Percentiles rank a stretch among this genome's conserved stretches.
Conservation (phyloP, 345 rosid genomes). For the Aurinia saxatilis region DNA sequence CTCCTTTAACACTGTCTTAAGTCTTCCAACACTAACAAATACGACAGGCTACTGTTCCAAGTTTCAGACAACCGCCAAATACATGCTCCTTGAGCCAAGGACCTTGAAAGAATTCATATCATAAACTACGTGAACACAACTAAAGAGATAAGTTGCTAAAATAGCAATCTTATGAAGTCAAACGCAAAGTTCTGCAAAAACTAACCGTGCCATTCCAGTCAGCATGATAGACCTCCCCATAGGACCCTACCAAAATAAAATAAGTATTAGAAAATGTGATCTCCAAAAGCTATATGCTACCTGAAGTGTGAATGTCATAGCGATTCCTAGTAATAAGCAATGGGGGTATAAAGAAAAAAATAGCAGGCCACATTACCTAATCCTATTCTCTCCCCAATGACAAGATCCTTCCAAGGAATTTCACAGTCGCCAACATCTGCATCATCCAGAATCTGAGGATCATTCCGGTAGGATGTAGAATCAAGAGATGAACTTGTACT, state of each 20-base stretch:
- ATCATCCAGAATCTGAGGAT: conserved; percentile 71
- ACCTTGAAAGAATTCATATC: too few relatives aligned
- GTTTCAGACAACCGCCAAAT: neutral
- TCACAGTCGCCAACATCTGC: conserved; percentile 92
- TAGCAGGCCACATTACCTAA: conserved; percentile 51
- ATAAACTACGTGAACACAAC: neutral
- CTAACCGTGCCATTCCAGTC: conserved; percentile 99
- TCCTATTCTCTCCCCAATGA: conserved; percentile 96
- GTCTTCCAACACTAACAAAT: neutral
- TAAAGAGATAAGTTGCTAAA: neutral
- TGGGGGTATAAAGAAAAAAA: neutral
- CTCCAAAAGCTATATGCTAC: conserved; percentile 7
- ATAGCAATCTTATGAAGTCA: conserved; percentile 7
- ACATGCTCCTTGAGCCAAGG: neutral
- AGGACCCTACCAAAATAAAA: conserved; percentile 57
- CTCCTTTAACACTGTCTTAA: neutral
- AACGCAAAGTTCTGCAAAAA: conserved; percentile 19
- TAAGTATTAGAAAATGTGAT: conserved; percentile 14
- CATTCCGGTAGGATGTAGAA: conserved; percentile 42
- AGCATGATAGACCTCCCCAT: conserved; percentile 98
- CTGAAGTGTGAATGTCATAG: neutral
- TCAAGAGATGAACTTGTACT: conserved; percentile 57
- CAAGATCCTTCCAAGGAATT: conserved; percentile 97
- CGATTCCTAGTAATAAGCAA: neutral
- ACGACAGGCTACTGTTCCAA: neutral